Evolutionary conservation across 345 rosid genomes (phyloP), one percentile per base, ranked within the genome.

Genomic region (Theobroma cacao): DNA sequence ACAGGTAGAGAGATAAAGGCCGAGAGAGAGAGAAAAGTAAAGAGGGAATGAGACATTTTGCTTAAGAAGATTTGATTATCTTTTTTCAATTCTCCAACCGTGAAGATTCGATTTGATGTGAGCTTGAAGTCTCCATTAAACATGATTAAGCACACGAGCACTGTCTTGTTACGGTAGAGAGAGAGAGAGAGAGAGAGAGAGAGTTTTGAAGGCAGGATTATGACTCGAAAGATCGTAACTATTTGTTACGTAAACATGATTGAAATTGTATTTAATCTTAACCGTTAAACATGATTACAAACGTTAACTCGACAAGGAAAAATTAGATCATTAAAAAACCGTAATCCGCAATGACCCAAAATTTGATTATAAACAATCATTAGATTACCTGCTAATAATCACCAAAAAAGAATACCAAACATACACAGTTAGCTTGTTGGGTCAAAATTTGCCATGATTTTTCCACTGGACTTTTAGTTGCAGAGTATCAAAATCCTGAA

Each of bases 121-220:
- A 60, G 4, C 26, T 26, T 7, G 34, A 80, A 43, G 80, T 70
- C 79, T 18, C 52, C 13, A 12, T 17, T 13, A 47, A 78, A 36
- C 80, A 79, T 77, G 70, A 77, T 83, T 73, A 80, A 52, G 22
- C 83, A 68, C 79, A 52, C 33, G 80, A 48, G 26, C 45, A 41
- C 7, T 41, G 7, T 8, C 10, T 41, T 5, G 9, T 41, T 8
- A 41, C 9, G 7, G 9, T 7, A n/a, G n/a, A n/a, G n/a, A n/a
- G n/a, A n/a, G n/a, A n/a, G n/a, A n/a, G n/a, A n/a, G 45, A 41
- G 45, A 41, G 45, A 41, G 45, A 41, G 45, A 41, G 10, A 41
- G n/a, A n/a, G n/a, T n/a, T n/a, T n/a, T n/a, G n/a, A 38, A 38
- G 41, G 41, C 7, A 38, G 41, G 41, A n/a, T n/a, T n/a, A n/a